Evolutionary conservation across 768 basidiomycete species (phyloP).

Genomic region (Phylloporus scabripes): DNA sequence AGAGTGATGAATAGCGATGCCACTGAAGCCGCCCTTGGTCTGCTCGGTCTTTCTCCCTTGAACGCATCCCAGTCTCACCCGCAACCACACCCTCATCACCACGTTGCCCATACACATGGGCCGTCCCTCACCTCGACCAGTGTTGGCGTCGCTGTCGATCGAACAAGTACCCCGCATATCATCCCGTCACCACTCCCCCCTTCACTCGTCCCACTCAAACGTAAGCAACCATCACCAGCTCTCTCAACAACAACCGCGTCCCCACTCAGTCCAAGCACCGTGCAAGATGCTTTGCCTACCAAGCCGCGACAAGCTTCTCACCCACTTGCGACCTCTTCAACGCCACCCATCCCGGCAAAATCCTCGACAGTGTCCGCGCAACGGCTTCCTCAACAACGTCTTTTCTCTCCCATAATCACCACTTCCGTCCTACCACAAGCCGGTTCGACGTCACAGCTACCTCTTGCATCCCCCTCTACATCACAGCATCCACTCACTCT

Average conservation of each 20-base stretch:
- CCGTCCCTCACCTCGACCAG: slow-evolving; percentile 23
- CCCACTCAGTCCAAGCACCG: slow-evolving; percentile 3
- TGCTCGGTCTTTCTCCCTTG: slow-evolving; percentile 45
- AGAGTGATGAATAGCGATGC: slow-evolving; percentile 48
- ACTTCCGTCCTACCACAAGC: slow-evolving; percentile 13
- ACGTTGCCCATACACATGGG: slow-evolving; percentile 24
- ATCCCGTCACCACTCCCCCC: slow-evolving; percentile 22
- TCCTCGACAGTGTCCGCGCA: slow-evolving; percentile 9
- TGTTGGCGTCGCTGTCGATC: slow-evolving; percentile 25
- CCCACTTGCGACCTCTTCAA: slow-evolving; percentile 16
- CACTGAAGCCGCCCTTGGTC: slow-evolving; percentile 53
- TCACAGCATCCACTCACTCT: slow-evolving; percentile 18
- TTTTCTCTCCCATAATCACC: slow-evolving; percentile 16
- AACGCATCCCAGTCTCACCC: slow-evolving; percentile 28
- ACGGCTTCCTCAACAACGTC: slow-evolving; percentile 12
- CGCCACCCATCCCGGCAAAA: slow-evolving; percentile 15
- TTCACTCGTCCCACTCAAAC: slow-evolving; percentile 38
- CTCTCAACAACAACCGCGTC: slow-evolving; percentile 9
- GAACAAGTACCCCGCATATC: slow-evolving; percentile 13
- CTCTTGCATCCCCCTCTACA: slow-evolving; percentile 17
- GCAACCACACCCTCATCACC: slow-evolving; percentile 22
- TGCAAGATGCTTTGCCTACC: slow-evolving; percentile 8
- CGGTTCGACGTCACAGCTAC: slow-evolving; percentile 9
- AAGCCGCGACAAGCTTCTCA: slow-evolving; percentile 15
- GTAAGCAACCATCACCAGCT: slow-evolving; percentile 31